phyloP scores from a whole-genome alignment of 177 flowering plant species.

The Telopea speciosissima region DNA sequence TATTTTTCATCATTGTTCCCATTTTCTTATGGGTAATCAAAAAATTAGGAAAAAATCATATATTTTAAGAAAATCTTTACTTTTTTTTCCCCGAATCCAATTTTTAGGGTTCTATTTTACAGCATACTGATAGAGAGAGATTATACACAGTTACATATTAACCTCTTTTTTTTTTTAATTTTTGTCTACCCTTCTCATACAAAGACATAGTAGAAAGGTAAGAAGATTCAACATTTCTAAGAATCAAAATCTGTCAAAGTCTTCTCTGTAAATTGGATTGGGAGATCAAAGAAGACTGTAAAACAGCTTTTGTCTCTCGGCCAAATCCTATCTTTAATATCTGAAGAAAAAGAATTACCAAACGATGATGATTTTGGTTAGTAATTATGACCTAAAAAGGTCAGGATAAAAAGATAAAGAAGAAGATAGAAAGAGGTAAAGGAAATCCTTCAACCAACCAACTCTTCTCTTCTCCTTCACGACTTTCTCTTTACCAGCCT shows the following conservation, averaged over 20 bases:
- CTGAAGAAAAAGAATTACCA: not conserved
- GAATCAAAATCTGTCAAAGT: not conserved
- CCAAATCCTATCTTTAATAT: not conserved
- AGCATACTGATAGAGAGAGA: too few species aligned
- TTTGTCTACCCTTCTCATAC: too few species aligned
- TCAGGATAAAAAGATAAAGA: conserved; percentile 11
- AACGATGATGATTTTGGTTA: conserved; percentile 6
- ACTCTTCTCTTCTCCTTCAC: conserved; percentile 8
- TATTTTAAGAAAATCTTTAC: too few species aligned
- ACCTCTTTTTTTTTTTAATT: too few species aligned
- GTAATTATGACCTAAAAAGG: conserved; percentile 17
- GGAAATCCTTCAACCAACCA: not conserved
- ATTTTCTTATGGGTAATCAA: too few species aligned
- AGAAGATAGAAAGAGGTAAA: not conserved
- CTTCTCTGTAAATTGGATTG: not conserved
- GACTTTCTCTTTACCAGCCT: conserved; percentile 7
- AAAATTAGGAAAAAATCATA: too few species aligned
- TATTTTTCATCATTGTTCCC: too few species aligned
- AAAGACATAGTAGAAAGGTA: too few species aligned
- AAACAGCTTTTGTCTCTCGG: not conserved
- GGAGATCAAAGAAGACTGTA: not conserved
- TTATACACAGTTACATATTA: too few species aligned
- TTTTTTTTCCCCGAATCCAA: too few species aligned
- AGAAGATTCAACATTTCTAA: not conserved
- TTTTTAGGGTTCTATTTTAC: too few species aligned